Base-by-base conservation (phyloP, 306 rosid genomes). In the Sicyos baderoa region DNA sequence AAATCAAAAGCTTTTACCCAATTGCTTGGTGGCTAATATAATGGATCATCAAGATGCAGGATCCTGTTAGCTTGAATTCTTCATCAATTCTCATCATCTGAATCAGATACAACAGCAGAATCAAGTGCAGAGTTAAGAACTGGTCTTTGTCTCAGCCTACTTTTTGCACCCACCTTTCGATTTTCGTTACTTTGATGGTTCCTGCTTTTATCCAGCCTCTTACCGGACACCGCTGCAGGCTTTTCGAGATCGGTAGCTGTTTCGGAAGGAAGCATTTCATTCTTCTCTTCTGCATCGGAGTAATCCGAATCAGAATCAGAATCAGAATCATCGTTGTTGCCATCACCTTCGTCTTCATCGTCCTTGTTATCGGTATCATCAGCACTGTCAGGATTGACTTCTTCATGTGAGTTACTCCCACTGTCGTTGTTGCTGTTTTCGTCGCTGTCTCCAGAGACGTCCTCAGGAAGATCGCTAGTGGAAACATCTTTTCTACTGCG, bases 71-170 rank as follows among this genome's bases (percentile, higher is more conserved):
- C 40, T 18, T 57, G 16, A 29, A 5, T 29, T 53, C 27, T 6
- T 53, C 57, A 54, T 35, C 50, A 70, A 57, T 70, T 37, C 37
- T 70, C 74, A 53, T 70, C 52, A 19, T 70, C 64, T 63, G 96
- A 89, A 83, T 87, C 93, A 1, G 74, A 82, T 25, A 80, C 53
- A 12, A 79, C 80, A 60, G 67, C 8, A 59, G 81, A 40, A 67
- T 85, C 84, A 16, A 92, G 68, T 21, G 92, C 88, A 60, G 88
- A 82, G 86, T 92, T 89, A n/a, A 71, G 80, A 60, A 79, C 81
- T 14, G 96, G 96, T 78, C 95, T 89, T 57, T 92, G 96, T 74
- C 96, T 84, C 76, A 80, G 23, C 84, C 81, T 83, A 35, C 81
- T 87, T 81, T 92, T 89, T 45, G 89, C 56, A 54, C 79, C 66